Conservation (phyloP, 805 yeast species). For the Cyberlindnera galapagoensis region DNA sequence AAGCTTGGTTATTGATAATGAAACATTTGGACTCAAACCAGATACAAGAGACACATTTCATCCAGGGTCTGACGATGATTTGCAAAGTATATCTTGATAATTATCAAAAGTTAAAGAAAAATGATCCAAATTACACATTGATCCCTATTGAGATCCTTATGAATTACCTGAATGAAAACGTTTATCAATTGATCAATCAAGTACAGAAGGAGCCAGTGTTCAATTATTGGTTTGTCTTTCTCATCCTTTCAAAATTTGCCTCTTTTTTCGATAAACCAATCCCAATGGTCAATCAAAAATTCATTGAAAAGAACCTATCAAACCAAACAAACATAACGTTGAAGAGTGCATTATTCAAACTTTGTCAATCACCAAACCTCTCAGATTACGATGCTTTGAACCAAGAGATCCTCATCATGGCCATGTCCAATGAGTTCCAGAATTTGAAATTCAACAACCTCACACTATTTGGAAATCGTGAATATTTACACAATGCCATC, state of each 20-base stretch:
- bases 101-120: conserved; percentile 15
- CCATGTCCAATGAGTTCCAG: conserved; percentile 23
- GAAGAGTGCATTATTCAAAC: conserved; percentile 5
- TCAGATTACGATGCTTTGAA: conserved; percentile 1
- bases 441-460: conserved; percentile 12
- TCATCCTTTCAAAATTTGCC: conserved; percentile 38
- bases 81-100: conserved; percentile 36
- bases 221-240: conserved; percentile 42
- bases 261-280: conserved; percentile 34
- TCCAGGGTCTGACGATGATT: conserved; percentile 40
- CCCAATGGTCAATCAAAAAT: conserved; percentile 29
- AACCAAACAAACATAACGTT: neutral
- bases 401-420: conserved; percentile 13
- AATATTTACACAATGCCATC: conserved; percentile 44
- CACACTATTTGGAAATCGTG: conserved; percentile 26
- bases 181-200: conserved; percentile 20
- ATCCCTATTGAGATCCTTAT: conserved; percentile 41
- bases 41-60: conserved; percentile 29
- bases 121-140: conserved; percentile 6
- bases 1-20: conserved; percentile 35
- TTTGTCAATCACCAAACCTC: conserved; percentile 9
- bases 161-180: conserved; percentile 42
- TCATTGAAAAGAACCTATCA: conserved; percentile 10
- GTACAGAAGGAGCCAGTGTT: conserved; percentile 9
- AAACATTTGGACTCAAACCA: conserved; percentile 12